Evolutionary conservation across 2,329 filamentous ascomycete species (phyloP).

Genomic region (Plectosphaerella plurivora): DNA sequence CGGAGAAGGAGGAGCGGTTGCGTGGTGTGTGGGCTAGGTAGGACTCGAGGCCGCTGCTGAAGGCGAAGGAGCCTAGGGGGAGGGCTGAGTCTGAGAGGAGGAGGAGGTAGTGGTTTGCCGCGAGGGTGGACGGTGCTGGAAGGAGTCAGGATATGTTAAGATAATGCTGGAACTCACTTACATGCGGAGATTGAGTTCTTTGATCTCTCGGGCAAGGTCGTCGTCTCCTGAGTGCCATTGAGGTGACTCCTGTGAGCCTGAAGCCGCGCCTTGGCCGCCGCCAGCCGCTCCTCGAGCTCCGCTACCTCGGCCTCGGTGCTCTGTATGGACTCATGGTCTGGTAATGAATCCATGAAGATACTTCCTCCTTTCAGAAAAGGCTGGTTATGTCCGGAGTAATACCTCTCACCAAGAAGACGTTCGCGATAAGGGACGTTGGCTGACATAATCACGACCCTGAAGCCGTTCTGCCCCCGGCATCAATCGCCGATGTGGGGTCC

Average conservation of each 20-base stretch:
- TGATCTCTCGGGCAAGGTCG: neutral
- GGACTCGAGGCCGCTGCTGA: conserved; percentile 77
- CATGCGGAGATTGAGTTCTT: conserved; percentile 7
- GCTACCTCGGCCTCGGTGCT: conserved; percentile 49
- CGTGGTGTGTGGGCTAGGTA: conserved; percentile 64
- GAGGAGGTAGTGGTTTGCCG: conserved; percentile 61
- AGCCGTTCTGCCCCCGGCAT: neutral
- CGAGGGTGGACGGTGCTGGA: conserved; percentile 4
- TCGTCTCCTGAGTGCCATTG: neutral
- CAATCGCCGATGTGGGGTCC: neutral
- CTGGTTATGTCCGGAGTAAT: too few species aligned
- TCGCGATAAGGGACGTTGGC: neutral
- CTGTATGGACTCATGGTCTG: conserved; percentile 14
- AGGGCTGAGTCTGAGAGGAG: conserved; percentile 78
- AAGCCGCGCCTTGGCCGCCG: conserved; percentile 38
- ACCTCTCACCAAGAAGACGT: too few species aligned
- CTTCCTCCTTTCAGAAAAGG: neutral
- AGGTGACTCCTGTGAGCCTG: conserved; percentile 17
- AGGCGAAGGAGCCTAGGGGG: conserved; percentile 81
- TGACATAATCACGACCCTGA: neutral
- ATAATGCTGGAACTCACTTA: conserved; percentile 5
- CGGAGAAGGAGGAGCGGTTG: conserved; percentile 46
- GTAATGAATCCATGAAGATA: conserved; percentile 19
- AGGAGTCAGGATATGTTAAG: conserved; percentile 4
- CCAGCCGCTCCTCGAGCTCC: conserved; percentile 51